phyloP scores from a whole-genome alignment of 2,329 filamentous ascomycete genomes.

The Talaromyces verruculosus region DNA sequence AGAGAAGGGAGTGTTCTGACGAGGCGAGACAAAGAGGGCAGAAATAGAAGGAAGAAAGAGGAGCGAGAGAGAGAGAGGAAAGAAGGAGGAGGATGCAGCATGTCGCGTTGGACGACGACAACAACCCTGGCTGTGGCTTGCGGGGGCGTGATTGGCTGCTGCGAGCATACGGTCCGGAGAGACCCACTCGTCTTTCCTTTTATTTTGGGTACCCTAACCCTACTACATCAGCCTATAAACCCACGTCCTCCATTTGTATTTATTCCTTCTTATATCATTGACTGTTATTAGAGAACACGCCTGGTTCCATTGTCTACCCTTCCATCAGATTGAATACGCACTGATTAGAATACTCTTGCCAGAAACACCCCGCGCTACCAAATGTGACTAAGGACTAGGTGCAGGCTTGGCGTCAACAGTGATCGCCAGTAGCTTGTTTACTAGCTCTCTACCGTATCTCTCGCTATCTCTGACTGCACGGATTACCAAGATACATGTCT shows the following conservation, averaged over 20 bases:
- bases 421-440: constrained; percentile 7
- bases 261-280: background rate
- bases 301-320: background rate
- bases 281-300: background rate
- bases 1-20: background rate
- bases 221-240: background rate
- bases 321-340: background rate
- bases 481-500: background rate
- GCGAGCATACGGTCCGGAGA: background rate
- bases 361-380: constrained; percentile 8
- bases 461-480: background rate
- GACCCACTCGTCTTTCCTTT: background rate
- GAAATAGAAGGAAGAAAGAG: constrained; percentile 1
- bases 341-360: background rate
- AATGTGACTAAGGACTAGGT: constrained; percentile 7
- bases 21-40: background rate
- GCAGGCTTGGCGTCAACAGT: constrained; percentile 5
- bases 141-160: constrained; percentile 9
- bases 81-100: background rate
- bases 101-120: constrained; percentile 6
- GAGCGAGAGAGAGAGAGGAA: background rate
- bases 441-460: background rate
- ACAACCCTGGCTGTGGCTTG: constrained; percentile 7
- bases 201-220: background rate
- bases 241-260: background rate